Evolutionary conservation across 202 grass and related monocot species (phyloP).

Genomic region (Schoenoplectus tabernaemontani): DNA sequence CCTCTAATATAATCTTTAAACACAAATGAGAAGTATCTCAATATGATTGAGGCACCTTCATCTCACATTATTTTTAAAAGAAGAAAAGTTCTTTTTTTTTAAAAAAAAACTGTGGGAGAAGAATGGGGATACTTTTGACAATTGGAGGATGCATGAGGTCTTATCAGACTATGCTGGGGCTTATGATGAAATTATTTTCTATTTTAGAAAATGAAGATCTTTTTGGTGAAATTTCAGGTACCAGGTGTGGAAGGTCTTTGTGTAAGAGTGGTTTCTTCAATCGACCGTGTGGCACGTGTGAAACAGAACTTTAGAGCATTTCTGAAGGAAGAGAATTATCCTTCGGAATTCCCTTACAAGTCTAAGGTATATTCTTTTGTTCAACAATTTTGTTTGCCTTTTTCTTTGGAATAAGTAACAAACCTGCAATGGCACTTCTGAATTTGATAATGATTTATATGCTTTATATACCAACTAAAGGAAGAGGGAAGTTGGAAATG

Average conservation of each 20-base stretch:
- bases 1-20: no score
- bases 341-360: slow-evolving; percentile 77
- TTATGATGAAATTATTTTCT: slow-evolving; percentile 1
- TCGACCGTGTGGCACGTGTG: slow-evolving; percentile 56
- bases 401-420: slow-evolving; percentile 9
- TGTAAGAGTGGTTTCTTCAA: slow-evolving; percentile 75
- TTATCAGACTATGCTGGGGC: neutral
- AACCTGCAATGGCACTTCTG: neutral
- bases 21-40: no score
- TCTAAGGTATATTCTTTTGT: slow-evolving; percentile 57
- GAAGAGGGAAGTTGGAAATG: no score
- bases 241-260: slow-evolving; percentile 73
- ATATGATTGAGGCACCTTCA: neutral
- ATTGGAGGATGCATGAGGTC: neutral
- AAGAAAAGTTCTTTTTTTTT: no score
- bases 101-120: neutral
- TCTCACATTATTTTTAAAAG: neutral
- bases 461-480: no score
- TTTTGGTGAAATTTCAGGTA: slow-evolving; percentile 51
- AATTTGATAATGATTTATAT: no score
- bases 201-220: slow-evolving; percentile 22
- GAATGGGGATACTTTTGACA: neutral
- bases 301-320: slow-evolving; percentile 53
- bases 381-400: slow-evolving; percentile 2
- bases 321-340: slow-evolving; percentile 73